These are phyloP conservation scores for Tuctoria greenei DNA, from an alignment of 176 grass and related monocot species.

Conservation along the genomic window DNA sequence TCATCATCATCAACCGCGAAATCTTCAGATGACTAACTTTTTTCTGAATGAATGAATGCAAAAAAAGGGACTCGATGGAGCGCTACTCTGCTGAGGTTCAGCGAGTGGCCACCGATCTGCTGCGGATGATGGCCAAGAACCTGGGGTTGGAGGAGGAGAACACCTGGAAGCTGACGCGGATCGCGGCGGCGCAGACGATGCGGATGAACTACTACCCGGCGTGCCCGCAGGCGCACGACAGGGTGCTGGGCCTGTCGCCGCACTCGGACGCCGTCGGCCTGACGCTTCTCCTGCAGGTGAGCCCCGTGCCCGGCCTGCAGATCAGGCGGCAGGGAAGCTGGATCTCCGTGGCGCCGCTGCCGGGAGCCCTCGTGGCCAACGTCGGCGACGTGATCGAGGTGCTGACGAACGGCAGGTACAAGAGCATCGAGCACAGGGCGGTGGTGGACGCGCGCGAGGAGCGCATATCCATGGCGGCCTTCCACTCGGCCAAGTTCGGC, in stretches of 20 bases:
- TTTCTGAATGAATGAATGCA: too few species aligned
- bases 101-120: constrained; percentile 32
- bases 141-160: not conserved
- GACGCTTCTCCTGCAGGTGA: constrained; percentile 60
- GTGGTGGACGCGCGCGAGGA: constrained; percentile 35
- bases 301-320: constrained; percentile 43
- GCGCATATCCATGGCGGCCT: constrained; percentile 53
- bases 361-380: constrained; percentile 52
- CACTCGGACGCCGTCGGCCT: constrained; percentile 56
- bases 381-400: constrained; percentile 77
- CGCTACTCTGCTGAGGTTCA: constrained; percentile 35
- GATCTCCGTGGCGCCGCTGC: constrained; percentile 44
- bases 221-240: constrained; percentile 43
- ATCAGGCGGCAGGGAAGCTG: constrained; percentile 34
- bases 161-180: constrained; percentile 5
- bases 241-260: constrained; percentile 53
- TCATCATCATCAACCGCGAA: too few species aligned
- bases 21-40: too few species aligned
- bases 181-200: constrained; percentile 27
- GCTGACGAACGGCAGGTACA: constrained; percentile 89
- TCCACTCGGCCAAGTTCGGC: constrained; percentile 39
- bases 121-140: constrained; percentile 44
- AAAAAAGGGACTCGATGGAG: constrained; percentile 16
- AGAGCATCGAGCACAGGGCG: constrained; percentile 77
- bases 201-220: constrained; percentile 66